Percentiles rank a stretch among this genome's conserved stretches.
phyloP scores from a whole-genome alignment of 2,329 filamentous ascomycete genomes.

The Claviceps paspali region DNA sequence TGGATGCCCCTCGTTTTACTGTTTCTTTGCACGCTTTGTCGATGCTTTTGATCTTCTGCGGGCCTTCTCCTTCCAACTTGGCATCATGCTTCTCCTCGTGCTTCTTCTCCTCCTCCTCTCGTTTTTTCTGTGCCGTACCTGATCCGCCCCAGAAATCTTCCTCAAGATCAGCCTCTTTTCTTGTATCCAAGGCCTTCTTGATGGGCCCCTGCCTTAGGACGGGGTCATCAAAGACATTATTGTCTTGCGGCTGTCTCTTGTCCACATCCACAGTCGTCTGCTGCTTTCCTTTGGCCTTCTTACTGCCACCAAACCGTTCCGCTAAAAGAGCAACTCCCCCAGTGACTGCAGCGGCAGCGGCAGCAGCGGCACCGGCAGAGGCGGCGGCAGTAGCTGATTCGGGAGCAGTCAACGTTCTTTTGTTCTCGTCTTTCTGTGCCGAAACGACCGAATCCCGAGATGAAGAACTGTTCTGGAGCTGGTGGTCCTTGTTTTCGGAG shows the following conservation, averaged over 20 bases:
- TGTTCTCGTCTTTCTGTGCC: background rate
- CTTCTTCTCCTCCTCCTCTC: slow-evolving; percentile 3
- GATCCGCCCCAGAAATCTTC: slow-evolving; percentile 17
- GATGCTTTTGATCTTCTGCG: slow-evolving; percentile 1
- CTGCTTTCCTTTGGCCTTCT: slow-evolving; percentile 11
- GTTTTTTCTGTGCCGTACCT: slow-evolving; percentile 5
- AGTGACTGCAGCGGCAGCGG: slow-evolving; percentile 5
- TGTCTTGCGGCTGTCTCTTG: slow-evolving; percentile 21
- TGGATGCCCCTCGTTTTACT: slow-evolving; percentile 9
- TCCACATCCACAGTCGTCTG: slow-evolving; percentile 26
- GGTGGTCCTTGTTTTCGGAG: background rate
- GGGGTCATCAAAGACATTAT: slow-evolving; percentile 30
- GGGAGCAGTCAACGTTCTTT: slow-evolving; percentile 8
- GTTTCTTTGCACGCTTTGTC: slow-evolving; percentile 12
- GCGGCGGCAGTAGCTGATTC: slow-evolving; percentile 13
- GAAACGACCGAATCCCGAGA: background rate
- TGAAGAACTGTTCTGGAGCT: background rate
- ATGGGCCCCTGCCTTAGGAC: slow-evolving; percentile 29
- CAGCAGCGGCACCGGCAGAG: slow-evolving; percentile 10
- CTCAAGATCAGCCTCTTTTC: slow-evolving; percentile 7
- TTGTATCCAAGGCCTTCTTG: slow-evolving; percentile 17
- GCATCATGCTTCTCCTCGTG: slow-evolving; percentile 1
- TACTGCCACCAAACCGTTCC: slow-evolving; percentile 18
- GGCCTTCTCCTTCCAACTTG: background rate
- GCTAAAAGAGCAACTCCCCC: slow-evolving; percentile 21